Base-by-base conservation (phyloP, 768 basidiomycete genomes). In the Ramaria sp. region DNA sequence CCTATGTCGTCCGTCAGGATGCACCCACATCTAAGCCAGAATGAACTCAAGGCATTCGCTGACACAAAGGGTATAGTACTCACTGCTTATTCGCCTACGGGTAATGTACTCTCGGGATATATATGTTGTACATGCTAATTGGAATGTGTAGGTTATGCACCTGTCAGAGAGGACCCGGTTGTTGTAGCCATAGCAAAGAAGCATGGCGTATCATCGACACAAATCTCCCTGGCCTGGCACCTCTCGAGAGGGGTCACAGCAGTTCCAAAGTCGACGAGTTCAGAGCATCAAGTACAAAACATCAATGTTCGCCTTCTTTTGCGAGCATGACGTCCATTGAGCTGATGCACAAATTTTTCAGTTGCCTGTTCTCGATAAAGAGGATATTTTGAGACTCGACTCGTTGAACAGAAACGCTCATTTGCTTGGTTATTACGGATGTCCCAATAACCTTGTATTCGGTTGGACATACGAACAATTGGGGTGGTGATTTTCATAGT, bases 151-250 rank as follows among this genome's bases (percentile, higher is more conserved):
- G 77, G 76, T 1, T 75, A 75, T 59, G 65, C 70, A 20, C 67
- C 60, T 38, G 75, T 81, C 24, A 73, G 75, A 11, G 69, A 65
- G 19, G 75, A 83, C 61, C 77, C 76, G 0, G 60, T 71, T 7
- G 74, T 80, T 39, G 61, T 68, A 22, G 66, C 69, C 45, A 64
- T 82, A 5, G 78, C 80, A 7, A 60, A 68, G 57, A 80, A 79
- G 59, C 74, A 80, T 63, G 70, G 69, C 4, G 76, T 69, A 3
- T 66, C 72, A 0, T 68, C 78, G 1, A 75, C 71, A 4, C 78
- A 80, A 63, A 66, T 82, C 37, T 72, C 74, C 27, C 65, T 82
- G 7, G 73, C 75, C 0, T 82, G 80, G 80, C 75, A 79, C 61
- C 48, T 79, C 39, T 69, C 73, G 17, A 67, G 78, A 24, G 73